Evolutionary conservation across 148 eudicot genomes (phyloP).

Genomic region (Nepenthes mirabilis): DNA sequence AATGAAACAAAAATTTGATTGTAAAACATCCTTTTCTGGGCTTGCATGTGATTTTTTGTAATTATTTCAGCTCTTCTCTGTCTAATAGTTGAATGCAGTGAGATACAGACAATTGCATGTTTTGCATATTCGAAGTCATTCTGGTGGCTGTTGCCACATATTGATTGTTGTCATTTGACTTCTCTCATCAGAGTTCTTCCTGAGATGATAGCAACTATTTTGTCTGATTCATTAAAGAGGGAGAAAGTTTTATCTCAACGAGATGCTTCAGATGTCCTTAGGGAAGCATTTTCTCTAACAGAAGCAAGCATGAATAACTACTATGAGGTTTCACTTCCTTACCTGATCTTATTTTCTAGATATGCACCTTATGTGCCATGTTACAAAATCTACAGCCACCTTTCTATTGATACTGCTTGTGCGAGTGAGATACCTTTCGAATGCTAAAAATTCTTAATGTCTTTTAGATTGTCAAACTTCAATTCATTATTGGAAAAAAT

Average conservation of each 20-base stretch:
- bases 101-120: not conserved
- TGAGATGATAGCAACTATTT: constrained; percentile 52
- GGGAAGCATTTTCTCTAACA: constrained; percentile 67
- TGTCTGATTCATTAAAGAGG: constrained; percentile 57
- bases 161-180: constrained; percentile 3
- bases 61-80: no score
- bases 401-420: no score
- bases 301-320: constrained; percentile 60
- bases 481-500: no score
- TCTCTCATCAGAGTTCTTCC: constrained; percentile 51
- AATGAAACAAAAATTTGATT: no score
- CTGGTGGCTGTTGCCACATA: not conserved
- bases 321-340: constrained; percentile 57
- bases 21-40: no score
- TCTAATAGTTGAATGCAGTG: no score
- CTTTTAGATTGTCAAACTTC: no score
- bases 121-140: not conserved
- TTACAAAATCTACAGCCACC: no score
- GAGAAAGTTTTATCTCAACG: constrained; percentile 55
- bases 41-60: not conserved
- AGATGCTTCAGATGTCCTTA: constrained; percentile 85
- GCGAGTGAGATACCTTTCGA: no score
- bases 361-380: not conserved
- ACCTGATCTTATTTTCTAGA: constrained; percentile 1
- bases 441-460: no score